Evolutionary conservation across 2,329 filamentous ascomycete genomes (phyloP).

Genomic region (Coniochaeta sp.): DNA sequence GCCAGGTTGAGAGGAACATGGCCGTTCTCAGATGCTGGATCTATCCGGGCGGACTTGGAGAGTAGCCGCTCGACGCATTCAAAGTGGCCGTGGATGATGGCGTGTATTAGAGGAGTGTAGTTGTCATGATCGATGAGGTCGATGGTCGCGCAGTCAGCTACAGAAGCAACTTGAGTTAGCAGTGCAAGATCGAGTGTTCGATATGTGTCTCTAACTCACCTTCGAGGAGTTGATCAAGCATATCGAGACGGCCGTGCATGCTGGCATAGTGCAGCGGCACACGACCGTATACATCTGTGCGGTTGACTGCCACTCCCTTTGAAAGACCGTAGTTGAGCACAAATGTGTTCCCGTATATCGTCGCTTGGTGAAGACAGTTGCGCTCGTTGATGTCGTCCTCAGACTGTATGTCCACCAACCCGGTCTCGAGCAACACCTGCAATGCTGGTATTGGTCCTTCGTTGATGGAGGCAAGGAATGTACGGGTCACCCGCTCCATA

Average conservation of each 20-base stretch:
- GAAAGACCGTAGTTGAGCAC: constrained; percentile 71
- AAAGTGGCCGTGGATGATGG: constrained; percentile 81
- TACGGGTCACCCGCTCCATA: constrained; percentile 74
- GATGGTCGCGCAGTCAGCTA: constrained; percentile 65
- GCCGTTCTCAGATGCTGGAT: constrained; percentile 78
- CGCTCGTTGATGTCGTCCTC: constrained; percentile 97
- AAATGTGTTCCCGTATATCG: constrained; percentile 79
- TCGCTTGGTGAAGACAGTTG: constrained; percentile 93
- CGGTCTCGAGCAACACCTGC: constrained; percentile 68
- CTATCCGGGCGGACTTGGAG: constrained; percentile 70
- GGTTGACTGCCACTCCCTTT: constrained; percentile 66
- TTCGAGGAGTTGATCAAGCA: constrained; percentile 67
- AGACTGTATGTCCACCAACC: constrained; percentile 80
- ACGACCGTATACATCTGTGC: constrained; percentile 87
- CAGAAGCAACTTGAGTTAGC: neutral
- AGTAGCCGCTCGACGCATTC: constrained; percentile 75
- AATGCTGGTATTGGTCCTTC: constrained; percentile 75
- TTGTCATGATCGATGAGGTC: constrained; percentile 92
- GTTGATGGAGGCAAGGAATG: constrained; percentile 83
- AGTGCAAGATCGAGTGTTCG: neutral
- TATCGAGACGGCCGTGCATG: constrained; percentile 82
- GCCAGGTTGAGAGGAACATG: constrained; percentile 92
- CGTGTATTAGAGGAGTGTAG: constrained; percentile 91
- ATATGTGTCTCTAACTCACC: constrained; percentile 30
- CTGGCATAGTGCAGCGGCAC: constrained; percentile 94